A percentile compares a stretch with the other conserved stretches of the same genome.
Evolutionary conservation across 352 stramenopile species (phyloP).

Genomic region (Pythium brachiatum): DNA sequence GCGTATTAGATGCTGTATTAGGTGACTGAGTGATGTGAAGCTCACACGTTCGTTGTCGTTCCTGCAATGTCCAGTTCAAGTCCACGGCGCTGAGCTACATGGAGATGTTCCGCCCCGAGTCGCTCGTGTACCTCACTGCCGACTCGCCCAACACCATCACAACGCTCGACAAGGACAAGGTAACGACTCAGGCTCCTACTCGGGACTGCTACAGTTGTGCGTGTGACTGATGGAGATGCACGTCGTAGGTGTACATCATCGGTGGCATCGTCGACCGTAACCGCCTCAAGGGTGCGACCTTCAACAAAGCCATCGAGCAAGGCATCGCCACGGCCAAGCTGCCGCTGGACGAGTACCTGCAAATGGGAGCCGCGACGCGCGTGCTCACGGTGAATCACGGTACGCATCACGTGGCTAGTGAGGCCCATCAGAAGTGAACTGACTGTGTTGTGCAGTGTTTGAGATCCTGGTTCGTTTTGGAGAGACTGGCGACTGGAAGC

Average conservation of each 20-base stretch:
- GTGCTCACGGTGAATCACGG: conserved; percentile 90
- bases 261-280: conserved; percentile 97
- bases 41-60: not conserved
- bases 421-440: not conserved
- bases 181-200: conserved; percentile 6
- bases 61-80: conserved; percentile 44
- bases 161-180: conserved; percentile 83
- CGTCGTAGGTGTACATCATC: conserved; percentile 91
- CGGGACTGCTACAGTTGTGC: not conserved
- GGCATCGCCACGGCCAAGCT: conserved; percentile 91
- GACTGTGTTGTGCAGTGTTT: conserved; percentile 49
- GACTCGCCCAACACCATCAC: conserved; percentile 92
- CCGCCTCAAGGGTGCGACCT: conserved; percentile 92
- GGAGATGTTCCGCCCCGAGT: conserved; percentile 74
- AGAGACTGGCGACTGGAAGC: conserved; percentile 70
- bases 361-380: conserved; percentile 69
- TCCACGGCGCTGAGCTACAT: conserved; percentile 58
- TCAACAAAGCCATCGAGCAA: conserved; percentile 88
- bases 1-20: conserved; percentile 11
- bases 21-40: not conserved
- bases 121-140: conserved; percentile 94
- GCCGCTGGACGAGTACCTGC: conserved; percentile 83
- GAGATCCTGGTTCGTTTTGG: conserved; percentile 75
- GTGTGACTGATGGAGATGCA: not conserved
- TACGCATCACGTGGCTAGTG: conserved; percentile 23